phyloP scores from a whole-genome alignment of 2,329 filamentous ascomycete species.

The Aspergillus aculeatinus region DNA sequence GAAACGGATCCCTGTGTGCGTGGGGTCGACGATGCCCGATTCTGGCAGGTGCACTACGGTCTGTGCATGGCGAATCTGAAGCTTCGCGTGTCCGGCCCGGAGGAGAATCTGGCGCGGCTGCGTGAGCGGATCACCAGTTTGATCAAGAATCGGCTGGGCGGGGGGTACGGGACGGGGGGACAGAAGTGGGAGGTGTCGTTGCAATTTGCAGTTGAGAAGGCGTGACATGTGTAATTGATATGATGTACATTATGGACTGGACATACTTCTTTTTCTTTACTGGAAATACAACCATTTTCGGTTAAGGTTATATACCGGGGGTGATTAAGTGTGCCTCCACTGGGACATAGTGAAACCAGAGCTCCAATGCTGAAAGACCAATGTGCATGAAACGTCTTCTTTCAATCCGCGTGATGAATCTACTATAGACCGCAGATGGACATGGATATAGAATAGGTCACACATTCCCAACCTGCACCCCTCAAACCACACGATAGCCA shows the following conservation, averaged over 20 bases:
- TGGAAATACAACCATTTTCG: background rate
- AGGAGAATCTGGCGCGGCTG: slow-evolving; percentile 69
- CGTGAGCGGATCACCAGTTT: slow-evolving; percentile 73
- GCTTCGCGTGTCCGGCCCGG: slow-evolving; percentile 69
- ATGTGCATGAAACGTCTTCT: too few species aligned
- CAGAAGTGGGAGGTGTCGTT: slow-evolving; percentile 92
- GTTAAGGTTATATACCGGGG: too few species aligned
- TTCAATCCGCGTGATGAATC: too few species aligned
- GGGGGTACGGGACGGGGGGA: slow-evolving; percentile 76
- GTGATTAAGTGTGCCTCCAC: too few species aligned
- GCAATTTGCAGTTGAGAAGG: slow-evolving; percentile 64
- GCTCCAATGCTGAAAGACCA: too few species aligned
- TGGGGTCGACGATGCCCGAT: slow-evolving; percentile 82
- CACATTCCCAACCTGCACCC: too few species aligned
- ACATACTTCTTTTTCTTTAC: background rate
- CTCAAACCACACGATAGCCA: too few species aligned
- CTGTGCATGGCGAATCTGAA: slow-evolving; percentile 94
- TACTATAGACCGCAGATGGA: too few species aligned
- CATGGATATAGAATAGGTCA: too few species aligned
- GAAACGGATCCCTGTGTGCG: slow-evolving; percentile 74
- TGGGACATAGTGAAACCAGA: too few species aligned
- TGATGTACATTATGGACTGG: slow-evolving; percentile 2
- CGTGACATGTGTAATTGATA: slow-evolving; percentile 24
- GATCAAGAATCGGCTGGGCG: slow-evolving; percentile 81
- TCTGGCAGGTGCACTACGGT: slow-evolving; percentile 98